These are phyloP conservation scores for Pyrenophora graminea DNA, from an alignment of 2,329 filamentous ascomycete species.

Conservation along the genomic window DNA sequence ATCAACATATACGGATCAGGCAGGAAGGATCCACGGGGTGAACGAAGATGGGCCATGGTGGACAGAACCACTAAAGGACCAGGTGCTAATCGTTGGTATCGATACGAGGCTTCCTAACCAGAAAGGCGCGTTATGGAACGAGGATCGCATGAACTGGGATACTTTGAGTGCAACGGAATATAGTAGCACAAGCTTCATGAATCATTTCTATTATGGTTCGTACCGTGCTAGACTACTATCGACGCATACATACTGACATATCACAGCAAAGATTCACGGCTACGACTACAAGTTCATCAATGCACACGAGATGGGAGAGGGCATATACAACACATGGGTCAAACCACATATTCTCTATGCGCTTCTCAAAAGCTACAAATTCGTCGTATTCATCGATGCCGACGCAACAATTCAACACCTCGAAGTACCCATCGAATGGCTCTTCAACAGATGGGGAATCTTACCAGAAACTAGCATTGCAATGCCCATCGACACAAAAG, in stretches of 20 bases:
- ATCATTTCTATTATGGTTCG: conserved; percentile 47
- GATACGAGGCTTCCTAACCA: conserved; percentile 33
- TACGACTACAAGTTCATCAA: conserved; percentile 52
- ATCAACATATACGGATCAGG: conserved; percentile 15
- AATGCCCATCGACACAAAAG: conserved; percentile 45
- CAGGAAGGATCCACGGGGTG: conserved; percentile 14
- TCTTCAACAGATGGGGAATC: conserved; percentile 53
- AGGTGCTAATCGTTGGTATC: conserved; percentile 38
- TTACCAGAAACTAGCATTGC: conserved; percentile 47
- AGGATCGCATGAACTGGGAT: conserved; percentile 28
- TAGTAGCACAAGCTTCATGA: conserved; percentile 47
- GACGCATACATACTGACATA: neutral
- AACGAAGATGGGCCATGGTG: conserved; percentile 28
- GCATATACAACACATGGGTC: conserved; percentile 50
- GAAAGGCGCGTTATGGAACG: conserved; percentile 28
- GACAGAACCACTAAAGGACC: conserved; percentile 27
- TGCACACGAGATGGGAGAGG: conserved; percentile 36
- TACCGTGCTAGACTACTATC: neutral
- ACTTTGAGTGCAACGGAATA: conserved; percentile 24
- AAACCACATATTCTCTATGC: conserved; percentile 44
- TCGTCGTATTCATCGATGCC: conserved; percentile 52
- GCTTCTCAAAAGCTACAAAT: conserved; percentile 46
- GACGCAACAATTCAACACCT: conserved; percentile 50
- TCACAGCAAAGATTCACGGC: conserved; percentile 48
- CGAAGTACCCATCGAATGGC: conserved; percentile 53